phyloP scores from a whole-genome alignment of 495 filamentous ascomycete genomes.

The Pseudotulostoma volvatum region DNA sequence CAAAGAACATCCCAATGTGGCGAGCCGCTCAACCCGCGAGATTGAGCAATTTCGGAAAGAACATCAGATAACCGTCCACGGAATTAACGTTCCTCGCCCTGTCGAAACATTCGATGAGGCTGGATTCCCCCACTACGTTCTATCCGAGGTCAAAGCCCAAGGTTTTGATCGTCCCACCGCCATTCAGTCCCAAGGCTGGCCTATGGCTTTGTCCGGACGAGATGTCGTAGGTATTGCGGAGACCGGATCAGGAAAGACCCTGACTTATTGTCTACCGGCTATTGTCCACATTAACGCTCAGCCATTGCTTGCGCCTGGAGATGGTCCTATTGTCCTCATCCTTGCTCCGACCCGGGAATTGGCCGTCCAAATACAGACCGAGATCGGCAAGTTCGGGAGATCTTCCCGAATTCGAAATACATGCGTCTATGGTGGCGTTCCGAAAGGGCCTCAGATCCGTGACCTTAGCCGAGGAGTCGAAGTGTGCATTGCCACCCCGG shows the following conservation, averaged over 20 bases:
- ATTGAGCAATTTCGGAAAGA: conserved; percentile 74
- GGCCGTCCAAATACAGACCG: conserved; percentile 95
- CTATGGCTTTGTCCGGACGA: conserved; percentile 94
- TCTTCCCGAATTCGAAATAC: conserved; percentile 97
- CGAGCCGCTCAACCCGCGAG: conserved; percentile 55
- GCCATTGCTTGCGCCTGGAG: conserved; percentile 88
- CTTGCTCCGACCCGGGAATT: conserved; percentile 93
- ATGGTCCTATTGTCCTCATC: conserved; percentile 91
- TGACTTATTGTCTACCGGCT: conserved; percentile 94
- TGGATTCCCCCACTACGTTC: conserved; percentile 88
- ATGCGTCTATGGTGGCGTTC: conserved; percentile 97
- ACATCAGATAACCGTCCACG: conserved; percentile 64
- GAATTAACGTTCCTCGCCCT: conserved; percentile 68
- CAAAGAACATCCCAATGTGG: conserved; percentile 74
- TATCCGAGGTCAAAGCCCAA: conserved; percentile 96
- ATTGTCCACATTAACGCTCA: conserved; percentile 99
- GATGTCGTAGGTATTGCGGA: conserved; percentile 99
- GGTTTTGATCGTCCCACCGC: conserved; percentile 83
- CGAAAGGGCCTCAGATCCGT: conserved; percentile 88
- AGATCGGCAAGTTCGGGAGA: conserved; percentile 99
- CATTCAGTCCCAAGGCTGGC: conserved; percentile 98
- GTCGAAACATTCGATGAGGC: conserved; percentile 96
- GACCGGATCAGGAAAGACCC: conserved; percentile 96
- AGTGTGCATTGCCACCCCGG: conserved; percentile 94
- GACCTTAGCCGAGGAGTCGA: conserved; percentile 89